Base-by-base conservation (phyloP, 23 red algal genomes). In the Gracilaria domingensis region DNA sequence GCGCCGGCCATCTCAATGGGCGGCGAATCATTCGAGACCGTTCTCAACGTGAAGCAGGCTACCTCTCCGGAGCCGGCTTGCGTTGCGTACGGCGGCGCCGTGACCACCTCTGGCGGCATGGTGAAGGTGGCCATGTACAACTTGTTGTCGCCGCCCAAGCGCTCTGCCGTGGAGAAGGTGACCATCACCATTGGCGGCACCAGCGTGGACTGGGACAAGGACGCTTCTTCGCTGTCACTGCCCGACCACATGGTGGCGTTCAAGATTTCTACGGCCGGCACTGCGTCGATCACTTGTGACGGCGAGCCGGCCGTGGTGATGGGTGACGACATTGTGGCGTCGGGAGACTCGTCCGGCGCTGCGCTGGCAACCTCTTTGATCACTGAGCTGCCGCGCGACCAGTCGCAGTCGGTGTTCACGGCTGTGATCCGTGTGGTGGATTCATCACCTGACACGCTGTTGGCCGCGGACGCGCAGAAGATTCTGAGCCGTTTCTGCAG, bases 111-210 rank as follows among this genome's bases (percentile, higher is more conserved):
- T 11, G 81, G 73, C 57, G 90, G 90, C 26, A 21, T 57, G 39
- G 90, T 93, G 14, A 39, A 30, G 44, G 53, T 93, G 24, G 39
- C 16, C 45, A 93, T 93, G 90, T 73, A 28, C 79, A 93, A 93
- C 80, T 33, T 78, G 39, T 38, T 93, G 59, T 24, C 36, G 20
- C 88, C 88, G 28, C 80, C 79, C 36, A 58, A 56, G 48, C 4
- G 0, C 0, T 0, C 60, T 12, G 50, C 56, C 20, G 88, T 91
- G 20, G 21, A n/a, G 0, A 70, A 91, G 45, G 53, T 83, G 9
- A 59, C 59, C 48, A 66, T 93, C 24, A 62, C 90, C 18, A 65
- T 79, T 56, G 90, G 80, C 37, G 60, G 28, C 73, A 60, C 21
- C 49, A 32, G 23, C 17, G 66, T 26, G 50, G 34, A 48, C 62